Evolutionary conservation across 768 basidiomycete genomes (phyloP).

Genomic region (Psilocybe tampanensis): DNA sequence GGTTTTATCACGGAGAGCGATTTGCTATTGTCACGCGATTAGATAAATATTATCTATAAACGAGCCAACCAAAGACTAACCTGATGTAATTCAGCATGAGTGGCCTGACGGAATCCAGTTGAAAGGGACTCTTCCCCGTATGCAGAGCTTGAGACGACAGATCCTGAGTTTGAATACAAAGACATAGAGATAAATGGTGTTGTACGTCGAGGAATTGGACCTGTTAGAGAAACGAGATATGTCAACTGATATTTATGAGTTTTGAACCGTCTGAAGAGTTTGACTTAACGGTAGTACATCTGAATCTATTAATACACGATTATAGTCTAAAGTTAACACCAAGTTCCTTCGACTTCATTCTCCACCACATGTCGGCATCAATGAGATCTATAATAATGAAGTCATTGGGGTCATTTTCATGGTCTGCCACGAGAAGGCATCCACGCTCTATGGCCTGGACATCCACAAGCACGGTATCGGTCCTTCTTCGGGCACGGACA

Average conservation of each 20-base stretch:
- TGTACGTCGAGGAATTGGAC: too few species aligned
- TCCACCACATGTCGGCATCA: constrained; percentile 1
- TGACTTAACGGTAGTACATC: too few species aligned
- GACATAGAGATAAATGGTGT: background rate
- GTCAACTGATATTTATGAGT: too few species aligned
- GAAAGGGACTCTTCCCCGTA: background rate
- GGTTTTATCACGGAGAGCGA: too few species aligned
- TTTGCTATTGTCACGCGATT: too few species aligned
- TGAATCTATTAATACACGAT: too few species aligned
- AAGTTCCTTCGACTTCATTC: background rate
- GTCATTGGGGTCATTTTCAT: background rate
- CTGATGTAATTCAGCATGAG: background rate
- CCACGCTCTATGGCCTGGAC: background rate
- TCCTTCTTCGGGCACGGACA: background rate
- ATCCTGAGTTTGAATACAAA: background rate
- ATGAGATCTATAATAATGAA: background rate
- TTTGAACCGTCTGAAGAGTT: too few species aligned
- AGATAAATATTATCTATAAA: too few species aligned
- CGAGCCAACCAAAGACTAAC: background rate
- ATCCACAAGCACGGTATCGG: background rate
- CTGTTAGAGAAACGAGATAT: background rate
- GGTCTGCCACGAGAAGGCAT: background rate
- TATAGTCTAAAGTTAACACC: background rate
- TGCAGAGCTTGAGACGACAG: background rate
- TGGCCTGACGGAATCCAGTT: background rate